phyloP scores from a whole-genome alignment of 805 yeast genomes.

The Wickerhamiella lipophila region DNA sequence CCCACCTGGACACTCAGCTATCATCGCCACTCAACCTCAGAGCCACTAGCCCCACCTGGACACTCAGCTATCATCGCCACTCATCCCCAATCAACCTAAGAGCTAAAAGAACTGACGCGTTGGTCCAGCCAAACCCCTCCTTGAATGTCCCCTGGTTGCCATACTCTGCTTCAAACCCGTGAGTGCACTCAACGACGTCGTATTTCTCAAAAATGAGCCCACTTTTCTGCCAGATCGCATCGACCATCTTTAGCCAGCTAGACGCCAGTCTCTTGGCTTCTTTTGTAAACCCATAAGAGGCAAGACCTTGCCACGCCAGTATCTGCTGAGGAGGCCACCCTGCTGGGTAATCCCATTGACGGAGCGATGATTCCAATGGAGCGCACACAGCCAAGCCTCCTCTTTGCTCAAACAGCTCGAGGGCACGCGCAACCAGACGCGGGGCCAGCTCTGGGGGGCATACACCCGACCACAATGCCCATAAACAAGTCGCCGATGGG shows the following conservation, averaged over 20 bases:
- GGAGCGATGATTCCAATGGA: conserved; percentile 65
- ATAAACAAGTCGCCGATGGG: conserved; percentile 80
- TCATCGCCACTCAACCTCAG: too few species aligned
- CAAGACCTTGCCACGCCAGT: conserved; percentile 79
- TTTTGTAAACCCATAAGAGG: conserved; percentile 52
- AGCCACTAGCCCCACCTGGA: too few species aligned
- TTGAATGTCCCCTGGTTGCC: conserved; percentile 96
- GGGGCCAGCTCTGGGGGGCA: conserved; percentile 60
- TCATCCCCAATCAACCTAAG: not conserved
- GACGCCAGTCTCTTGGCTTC: conserved; percentile 61
- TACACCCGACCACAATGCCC: conserved; percentile 81
- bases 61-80: not conserved
- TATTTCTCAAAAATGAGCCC: conserved; percentile 95
- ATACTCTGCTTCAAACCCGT: conserved; percentile 86
- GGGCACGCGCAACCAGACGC: conserved; percentile 40
- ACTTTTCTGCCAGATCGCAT: conserved; percentile 69
- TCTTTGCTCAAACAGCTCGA: conserved; percentile 61
- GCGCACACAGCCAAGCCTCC: conserved; percentile 89
- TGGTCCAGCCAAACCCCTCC: conserved; percentile 98
- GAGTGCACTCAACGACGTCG: conserved; percentile 71
- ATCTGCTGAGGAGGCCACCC: conserved; percentile 99
- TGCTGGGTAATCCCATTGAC: conserved; percentile 97
- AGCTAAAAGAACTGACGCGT: conserved; percentile 47
- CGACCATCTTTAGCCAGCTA: conserved; percentile 79
- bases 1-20: too few species aligned